Base-by-base conservation (phyloP, 2,329 filamentous ascomycete genomes). In the Scedosporium aurantiacum region DNA sequence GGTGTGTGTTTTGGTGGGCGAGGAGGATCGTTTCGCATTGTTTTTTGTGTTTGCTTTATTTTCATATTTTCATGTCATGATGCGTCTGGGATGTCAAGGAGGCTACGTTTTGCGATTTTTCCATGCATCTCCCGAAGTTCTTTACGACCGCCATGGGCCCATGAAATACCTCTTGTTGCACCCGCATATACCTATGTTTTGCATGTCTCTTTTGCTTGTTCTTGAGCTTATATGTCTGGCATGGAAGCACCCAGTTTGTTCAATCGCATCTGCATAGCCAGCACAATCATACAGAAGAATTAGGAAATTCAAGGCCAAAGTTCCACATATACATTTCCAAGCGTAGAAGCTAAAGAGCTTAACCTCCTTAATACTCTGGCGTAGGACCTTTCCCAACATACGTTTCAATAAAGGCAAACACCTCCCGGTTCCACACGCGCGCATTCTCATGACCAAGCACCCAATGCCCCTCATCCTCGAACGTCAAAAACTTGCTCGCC, bases 391-490 rank as follows among this genome's bases (percentile, higher is more conserved):
- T 47, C 6, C 58, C 57, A 16, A 67, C 58, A 54, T 82, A 79
- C 64, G 77, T 78, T 69, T 85, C 85, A 66, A 88, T 84, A 81
- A 83, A 90, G 64, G 84, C 83, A 61, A 89, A 72, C 8, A 90
- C 85, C 1, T 82, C 81, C 59, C 78, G 78, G 68, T 90, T 83
- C 88, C 88, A 91, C 54, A 87, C 73, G 57, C 89, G 72, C 21
- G 79, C 78, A 68, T 90, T 90, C 72, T 89, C 87, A 1, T 82
- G 82, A 64, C 87, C 85, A 57, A 86, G 68, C 3, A 90, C 85
- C 80, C 82, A 88, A 67, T 89, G 86, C 58, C 86, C 84, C 72
- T 91, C 88, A 69, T 90, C 88, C 0, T 87, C 82, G 67, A 91
- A 92, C 0, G 81, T 86, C 69, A 92, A 67, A 63, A 91, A 85